Evolutionary conservation across 2,329 filamentous ascomycete genomes (phyloP), one percentile per base, ranked within the genome.

Genomic region (Penicillium paneum): DNA sequence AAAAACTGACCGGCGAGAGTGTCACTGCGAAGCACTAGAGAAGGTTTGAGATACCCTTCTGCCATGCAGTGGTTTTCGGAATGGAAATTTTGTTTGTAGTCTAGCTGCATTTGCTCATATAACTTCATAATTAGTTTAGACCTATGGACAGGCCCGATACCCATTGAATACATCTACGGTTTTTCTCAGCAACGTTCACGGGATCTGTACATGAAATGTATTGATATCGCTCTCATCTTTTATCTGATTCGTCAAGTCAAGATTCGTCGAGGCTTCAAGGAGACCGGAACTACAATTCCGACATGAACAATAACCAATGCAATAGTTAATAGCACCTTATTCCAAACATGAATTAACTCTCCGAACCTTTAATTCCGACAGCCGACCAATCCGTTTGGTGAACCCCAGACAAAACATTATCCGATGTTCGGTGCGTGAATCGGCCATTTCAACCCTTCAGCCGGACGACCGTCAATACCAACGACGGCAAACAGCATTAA

Each of bases 1-100:
- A 86, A 76, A 85, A 83, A 75, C 71, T 84, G 66, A 87, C 83
- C 36, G 84, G 84, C 64, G 84, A 87, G 34, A 67, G 73, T 56
- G 83, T 86, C 65, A 85, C 83, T 57, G 83, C 83, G 39, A 86
- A 86, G 78, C 84, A 86, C 74, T 86, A 82, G 72, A 57, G 66
- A 67, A 67, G 65, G 69, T 70, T 71, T 74, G 71, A 70, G 61
- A 73, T 66, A 72, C 69, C 69, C 67, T 70, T 70, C 67, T 66
- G 46, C 62, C 60, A 64, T 68, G 64, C 59, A 61, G 57, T 50
- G 48, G 57, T 52, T 29, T 50, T 49, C 43, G 44, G 52, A 45
- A 53, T 35, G 45, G 51, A 50, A 46, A 17, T 41, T 42, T 34
- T 35, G 31, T 38, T 39, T 44, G 38, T 43, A 44, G 46, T 50